These are phyloP conservation scores for Meyerozyma athensensis DNA, from an alignment of 1,139 yeast species.

Conservation along the genomic window DNA sequence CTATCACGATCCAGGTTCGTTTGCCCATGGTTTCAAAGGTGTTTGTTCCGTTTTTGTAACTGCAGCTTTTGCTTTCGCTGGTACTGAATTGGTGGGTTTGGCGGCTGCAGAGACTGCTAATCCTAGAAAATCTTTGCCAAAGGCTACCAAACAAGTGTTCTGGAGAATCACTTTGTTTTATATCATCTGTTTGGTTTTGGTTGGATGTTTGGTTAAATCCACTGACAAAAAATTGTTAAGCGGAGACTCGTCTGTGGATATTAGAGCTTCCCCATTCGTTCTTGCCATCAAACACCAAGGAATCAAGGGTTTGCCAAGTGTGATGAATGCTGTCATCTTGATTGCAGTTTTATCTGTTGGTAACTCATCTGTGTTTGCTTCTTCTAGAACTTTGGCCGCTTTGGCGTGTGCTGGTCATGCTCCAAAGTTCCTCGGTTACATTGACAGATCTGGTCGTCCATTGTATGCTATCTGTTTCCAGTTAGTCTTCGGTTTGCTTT, in stretches of 20 bases:
- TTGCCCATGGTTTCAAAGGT: constrained; percentile 27
- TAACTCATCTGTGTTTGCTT: constrained; percentile 35
- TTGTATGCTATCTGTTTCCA: constrained; percentile 27
- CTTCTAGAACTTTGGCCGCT: constrained; percentile 28
- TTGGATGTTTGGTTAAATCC: constrained; percentile 45
- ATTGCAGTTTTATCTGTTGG: constrained; percentile 47
- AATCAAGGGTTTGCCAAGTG: constrained; percentile 50
- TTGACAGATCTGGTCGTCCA: constrained; percentile 30
- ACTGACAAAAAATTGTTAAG: constrained; percentile 22
- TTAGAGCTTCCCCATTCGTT: constrained; percentile 58
- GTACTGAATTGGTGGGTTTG: constrained; percentile 38
- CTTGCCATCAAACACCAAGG: constrained; percentile 54
- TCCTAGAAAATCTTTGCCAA: constrained; percentile 55
- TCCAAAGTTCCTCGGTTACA: constrained; percentile 28
- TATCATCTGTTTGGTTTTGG: constrained; percentile 38
- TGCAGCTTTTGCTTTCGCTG: constrained; percentile 24
- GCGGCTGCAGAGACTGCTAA: constrained; percentile 46
- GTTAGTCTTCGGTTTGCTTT: constrained; percentile 24
- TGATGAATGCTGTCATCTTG: constrained; percentile 46
- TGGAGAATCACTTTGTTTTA: constrained; percentile 69
- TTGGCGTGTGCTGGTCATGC: constrained; percentile 31
- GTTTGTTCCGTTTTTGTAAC: constrained; percentile 42
- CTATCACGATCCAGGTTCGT: constrained; percentile 5
- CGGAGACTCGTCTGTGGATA: constrained; percentile 42
- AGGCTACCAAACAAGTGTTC: constrained; percentile 69